A percentile compares a stretch with the other conserved stretches of the same genome.
These are phyloP conservation scores for Yamadazyma phyllophila DNA, from an alignment of 805 yeast species.

Conservation along the genomic window DNA sequence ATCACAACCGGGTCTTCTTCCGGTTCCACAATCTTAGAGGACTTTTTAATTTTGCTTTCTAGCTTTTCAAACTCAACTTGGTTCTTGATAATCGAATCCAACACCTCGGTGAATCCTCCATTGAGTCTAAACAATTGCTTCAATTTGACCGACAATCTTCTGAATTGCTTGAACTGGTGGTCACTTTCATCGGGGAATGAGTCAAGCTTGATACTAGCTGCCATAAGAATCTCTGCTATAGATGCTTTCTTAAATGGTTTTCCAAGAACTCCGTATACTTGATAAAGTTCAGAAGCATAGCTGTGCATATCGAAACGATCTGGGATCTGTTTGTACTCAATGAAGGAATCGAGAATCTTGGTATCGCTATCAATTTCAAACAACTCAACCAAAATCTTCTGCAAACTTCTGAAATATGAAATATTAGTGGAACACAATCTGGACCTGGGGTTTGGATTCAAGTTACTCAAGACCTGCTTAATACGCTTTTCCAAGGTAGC, in stretches of 20 bases:
- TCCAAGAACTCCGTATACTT: slow-evolving; percentile 1
- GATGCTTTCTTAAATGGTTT: slow-evolving; percentile 3
- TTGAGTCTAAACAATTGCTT: slow-evolving; percentile 49
- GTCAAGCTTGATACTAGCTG: neutral
- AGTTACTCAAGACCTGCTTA: slow-evolving; percentile 15
- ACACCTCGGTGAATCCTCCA: slow-evolving; percentile 56
- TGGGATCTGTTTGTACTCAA: slow-evolving; percentile 10
- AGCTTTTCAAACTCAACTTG: slow-evolving; percentile 45
- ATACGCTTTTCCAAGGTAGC: slow-evolving; percentile 16
- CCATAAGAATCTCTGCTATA: slow-evolving; percentile 4
- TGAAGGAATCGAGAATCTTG: slow-evolving; percentile 39
- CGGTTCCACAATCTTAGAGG: neutral
- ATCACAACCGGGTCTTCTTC: neutral
- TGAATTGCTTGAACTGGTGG: neutral
- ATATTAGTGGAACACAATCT: slow-evolving; percentile 15
- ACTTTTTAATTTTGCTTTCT: slow-evolving; percentile 21
- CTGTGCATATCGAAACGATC: slow-evolving; percentile 6
- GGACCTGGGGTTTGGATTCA: slow-evolving; percentile 14
- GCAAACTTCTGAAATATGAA: slow-evolving; percentile 16
- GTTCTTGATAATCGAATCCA: slow-evolving; percentile 54
- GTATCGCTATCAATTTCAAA: slow-evolving; percentile 55
- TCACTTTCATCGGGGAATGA: neutral
- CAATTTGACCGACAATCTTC: slow-evolving; percentile 6
- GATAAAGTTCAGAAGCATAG: slow-evolving; percentile 4
- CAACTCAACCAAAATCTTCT: slow-evolving; percentile 21